Evolutionary conservation across 2,329 filamentous ascomycete genomes (phyloP).

Genomic region (Xylaria sp.): DNA sequence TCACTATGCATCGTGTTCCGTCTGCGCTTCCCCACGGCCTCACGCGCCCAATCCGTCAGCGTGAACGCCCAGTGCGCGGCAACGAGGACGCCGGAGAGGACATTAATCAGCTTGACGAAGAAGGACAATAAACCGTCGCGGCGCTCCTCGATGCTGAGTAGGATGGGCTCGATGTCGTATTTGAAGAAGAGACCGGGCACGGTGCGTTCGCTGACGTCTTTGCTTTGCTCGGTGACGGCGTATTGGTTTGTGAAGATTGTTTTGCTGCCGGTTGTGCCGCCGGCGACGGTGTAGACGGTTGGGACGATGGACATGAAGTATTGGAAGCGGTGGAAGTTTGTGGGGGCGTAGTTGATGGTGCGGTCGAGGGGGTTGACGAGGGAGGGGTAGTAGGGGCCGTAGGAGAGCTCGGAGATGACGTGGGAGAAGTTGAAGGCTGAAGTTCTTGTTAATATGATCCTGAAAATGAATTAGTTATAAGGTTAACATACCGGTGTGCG

Average conservation of each 20-base stretch:
- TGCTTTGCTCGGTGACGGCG: constrained; percentile 85
- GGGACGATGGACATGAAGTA: constrained; percentile 96
- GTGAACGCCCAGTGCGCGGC: constrained; percentile 92
- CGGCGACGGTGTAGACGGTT: constrained; percentile 74
- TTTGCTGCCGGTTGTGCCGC: constrained; percentile 39
- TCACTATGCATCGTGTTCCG: constrained; percentile 39
- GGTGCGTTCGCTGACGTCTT: constrained; percentile 60
- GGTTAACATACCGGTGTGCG: constrained; percentile 63
- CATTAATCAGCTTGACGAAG: constrained; percentile 79
- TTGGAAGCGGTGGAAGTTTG: constrained; percentile 92
- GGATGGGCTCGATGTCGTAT: constrained; percentile 95
- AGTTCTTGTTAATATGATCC: no score
- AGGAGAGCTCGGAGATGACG: constrained; percentile 91
- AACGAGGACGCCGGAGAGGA: constrained; percentile 84
- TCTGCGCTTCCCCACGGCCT: constrained; percentile 46
- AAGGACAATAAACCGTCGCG: constrained; percentile 70
- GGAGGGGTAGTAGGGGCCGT: constrained; percentile 92
- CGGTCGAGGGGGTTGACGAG: constrained; percentile 91
- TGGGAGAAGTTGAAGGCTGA: constrained; percentile 97
- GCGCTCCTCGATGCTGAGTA: constrained; percentile 78
- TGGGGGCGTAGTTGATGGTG: constrained; percentile 69
- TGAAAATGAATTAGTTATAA: not conserved
- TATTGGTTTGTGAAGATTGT: constrained; percentile 94
- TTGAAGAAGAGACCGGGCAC: constrained; percentile 96
- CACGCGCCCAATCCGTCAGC: constrained; percentile 67